These are phyloP conservation scores for Chiua virens DNA, from an alignment of 768 basidiomycete species.

Conservation along the genomic window DNA sequence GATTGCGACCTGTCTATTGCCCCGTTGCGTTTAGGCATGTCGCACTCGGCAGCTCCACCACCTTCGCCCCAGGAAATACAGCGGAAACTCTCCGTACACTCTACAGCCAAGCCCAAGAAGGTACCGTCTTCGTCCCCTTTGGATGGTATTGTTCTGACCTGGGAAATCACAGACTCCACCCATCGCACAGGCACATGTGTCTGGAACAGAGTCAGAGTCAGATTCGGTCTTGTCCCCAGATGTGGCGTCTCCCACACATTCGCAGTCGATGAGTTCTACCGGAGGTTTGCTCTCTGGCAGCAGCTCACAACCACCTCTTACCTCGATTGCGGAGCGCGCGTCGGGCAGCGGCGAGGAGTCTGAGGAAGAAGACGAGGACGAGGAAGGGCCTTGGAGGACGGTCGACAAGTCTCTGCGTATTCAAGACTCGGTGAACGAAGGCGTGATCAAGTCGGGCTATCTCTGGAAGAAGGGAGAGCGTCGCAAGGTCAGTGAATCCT, in stretches of 20 bases:
- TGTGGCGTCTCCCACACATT: conserved; percentile 36
- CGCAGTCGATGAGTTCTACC: conserved; percentile 35
- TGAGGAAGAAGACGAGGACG: conserved; percentile 72
- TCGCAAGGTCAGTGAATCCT: conserved; percentile 69
- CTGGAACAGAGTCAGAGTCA: conserved; percentile 85
- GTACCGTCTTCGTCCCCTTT: conserved; percentile 25
- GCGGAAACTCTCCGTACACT: conserved; percentile 79
- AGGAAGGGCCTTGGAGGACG: conserved; percentile 63
- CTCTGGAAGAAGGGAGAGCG: conserved; percentile 98
- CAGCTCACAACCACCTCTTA: conserved; percentile 52
- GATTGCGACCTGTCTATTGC: conserved; percentile 12
- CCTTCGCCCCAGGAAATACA: conserved; percentile 87
- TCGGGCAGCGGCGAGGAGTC: conserved; percentile 74
- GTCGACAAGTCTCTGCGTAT: conserved; percentile 43
- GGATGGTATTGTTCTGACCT: conserved; percentile 15
- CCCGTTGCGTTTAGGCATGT: conserved; percentile 21
- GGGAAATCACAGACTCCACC: conserved; percentile 29
- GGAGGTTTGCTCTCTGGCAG: conserved; percentile 31
- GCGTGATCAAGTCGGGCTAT: conserved; percentile 88
- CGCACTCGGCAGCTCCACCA: conserved; percentile 43
- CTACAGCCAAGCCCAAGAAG: conserved; percentile 53
- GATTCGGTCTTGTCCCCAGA: conserved; percentile 69
- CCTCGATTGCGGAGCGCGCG: conserved; percentile 76
- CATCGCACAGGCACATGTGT: conserved; percentile 40
- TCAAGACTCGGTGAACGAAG: conserved; percentile 58